Base-by-base conservation (phyloP, 1,284 basidiomycete genomes). In the Fomes fomentarius region DNA sequence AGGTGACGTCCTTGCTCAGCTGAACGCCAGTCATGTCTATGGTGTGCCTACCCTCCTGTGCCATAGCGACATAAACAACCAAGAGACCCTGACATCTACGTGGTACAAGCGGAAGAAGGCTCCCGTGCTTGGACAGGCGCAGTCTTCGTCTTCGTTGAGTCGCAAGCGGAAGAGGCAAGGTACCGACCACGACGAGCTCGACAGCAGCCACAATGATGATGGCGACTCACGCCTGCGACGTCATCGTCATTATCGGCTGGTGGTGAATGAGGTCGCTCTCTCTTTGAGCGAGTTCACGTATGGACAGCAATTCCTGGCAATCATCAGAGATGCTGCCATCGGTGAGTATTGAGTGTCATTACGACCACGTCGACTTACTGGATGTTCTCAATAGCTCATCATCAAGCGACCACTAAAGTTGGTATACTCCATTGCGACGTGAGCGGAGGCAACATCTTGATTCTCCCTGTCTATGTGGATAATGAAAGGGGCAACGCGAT, bases 401-500 rank as follows among this genome's bases (percentile, higher is more conserved):
- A n/a, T 7, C 9, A n/a, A n/a, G 17, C 35, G 7, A 37, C 35
- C 5, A 15, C 6, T 7, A 14, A 7, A 37, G 12, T 25, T 33
- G 26, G 10, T 4, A 11, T n/a, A 12, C 28, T 58, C 1, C 57
- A 58, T 34, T 45, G 57, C 30, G 57, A 58, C 30, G 26, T 58
- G 30, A 59, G 57, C 37, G 31, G 44, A 1, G 57, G 57, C 4
- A 59, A 59, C 39, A 30, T 59, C 12, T 38, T 59, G 22, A 59
- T 59, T 8, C 34, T 35, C 9, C 57, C 57, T 4, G 14, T 26
- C 7, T 8, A 41, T 10, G 2, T 9, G n/a, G 11, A 25, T 11
- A 42, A 12, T 1, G 44, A 42, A 1, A 42, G 37, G 11, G 11
- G 22, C 2, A 21, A 21, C 11, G 21, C 11, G 2, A 37, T 49